Evolutionary conservation across 225 moss, liverwort and hornwort genomes (phyloP), one percentile per base, ranked within the genome.

Genomic region (Sphagnum contortum): DNA sequence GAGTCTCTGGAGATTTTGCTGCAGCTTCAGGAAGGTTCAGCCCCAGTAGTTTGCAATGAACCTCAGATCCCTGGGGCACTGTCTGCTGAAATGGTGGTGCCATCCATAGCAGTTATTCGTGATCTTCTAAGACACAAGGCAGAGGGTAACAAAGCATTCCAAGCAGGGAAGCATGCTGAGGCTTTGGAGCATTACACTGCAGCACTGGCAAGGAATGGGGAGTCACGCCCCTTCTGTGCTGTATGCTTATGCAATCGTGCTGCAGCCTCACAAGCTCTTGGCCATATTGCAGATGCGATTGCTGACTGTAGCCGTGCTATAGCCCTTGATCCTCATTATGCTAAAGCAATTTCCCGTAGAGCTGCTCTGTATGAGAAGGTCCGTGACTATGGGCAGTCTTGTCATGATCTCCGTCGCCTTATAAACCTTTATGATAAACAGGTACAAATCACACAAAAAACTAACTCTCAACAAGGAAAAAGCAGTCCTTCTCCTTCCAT

Each of bases 201-300:
- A 57, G 95, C 95, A 57, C 66, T 96, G 50, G 92, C 90, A 6
- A 89, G 95, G 66, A 92, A 88, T 80, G 87, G 87, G 62, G 95
- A 96, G 68, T 96, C 95, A 47, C 88, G 95, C 60, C 92, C 92
- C 58, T 96, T 96, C 62, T 92, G 81, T 71, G 95, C 90, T 13
- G 90, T 96, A n/a, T 96, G 95, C 72, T 68, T 96, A 4, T 92
- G 95, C 71, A 96, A 96, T 61, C 84, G 95, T 10, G 95, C 95
- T 64, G 95, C 95, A 68, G 95, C 95, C 57, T 96, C 81, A 29
- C 95, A 96, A 81, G 90, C 92, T 8, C 77, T 96, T 55, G 95
- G 92, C 60, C 79, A 92, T 60, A 76, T 96, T 64, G 84, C 86
- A 7, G 95, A 96, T 82, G 95, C 95, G 2, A 90, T 96, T 70